Conservation (phyloP, 129 eudicot genomes). For the Saussurea involucrata region DNA sequence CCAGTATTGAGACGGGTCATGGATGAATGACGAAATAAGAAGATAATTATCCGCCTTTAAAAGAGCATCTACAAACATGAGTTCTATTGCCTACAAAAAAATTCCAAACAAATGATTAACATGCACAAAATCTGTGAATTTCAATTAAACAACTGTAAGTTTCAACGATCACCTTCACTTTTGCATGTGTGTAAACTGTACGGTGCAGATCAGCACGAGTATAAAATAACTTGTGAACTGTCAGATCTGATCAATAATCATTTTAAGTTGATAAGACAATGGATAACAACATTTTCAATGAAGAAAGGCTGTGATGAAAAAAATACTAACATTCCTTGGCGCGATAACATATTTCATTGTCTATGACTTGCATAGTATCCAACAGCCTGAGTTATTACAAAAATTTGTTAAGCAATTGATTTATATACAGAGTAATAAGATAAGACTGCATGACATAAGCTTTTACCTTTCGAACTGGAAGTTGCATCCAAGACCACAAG, state of each 20-base stretch:
- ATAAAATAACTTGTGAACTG: slow-evolving; percentile 73
- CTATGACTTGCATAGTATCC: slow-evolving; percentile 87
- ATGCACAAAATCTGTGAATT: background rate
- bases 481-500: slow-evolving; percentile 82
- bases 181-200: slow-evolving; percentile 85
- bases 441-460: slow-evolving; percentile 6
- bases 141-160: background rate
- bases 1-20: slow-evolving; percentile 85
- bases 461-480: slow-evolving; percentile 72
- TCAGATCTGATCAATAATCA: slow-evolving; percentile 54
- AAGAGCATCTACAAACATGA: slow-evolving; percentile 89
- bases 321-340: slow-evolving; percentile 88
- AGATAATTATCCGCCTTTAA: slow-evolving; percentile 62
- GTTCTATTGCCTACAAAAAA: slow-evolving; percentile 69
- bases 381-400: slow-evolving; percentile 57
- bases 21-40: slow-evolving; percentile 38
- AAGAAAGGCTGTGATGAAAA: background rate
- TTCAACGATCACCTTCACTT: slow-evolving; percentile 70
- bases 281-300: background rate
- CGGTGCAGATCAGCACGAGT: slow-evolving; percentile 92
- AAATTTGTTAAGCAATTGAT: background rate
- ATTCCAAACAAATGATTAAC: background rate
- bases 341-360: slow-evolving; percentile 84
- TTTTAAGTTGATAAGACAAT: slow-evolving; percentile 1
- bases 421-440: background rate